Evolutionary conservation across 768 basidiomycete species (phyloP).

Genomic region (Suillus placidus): DNA sequence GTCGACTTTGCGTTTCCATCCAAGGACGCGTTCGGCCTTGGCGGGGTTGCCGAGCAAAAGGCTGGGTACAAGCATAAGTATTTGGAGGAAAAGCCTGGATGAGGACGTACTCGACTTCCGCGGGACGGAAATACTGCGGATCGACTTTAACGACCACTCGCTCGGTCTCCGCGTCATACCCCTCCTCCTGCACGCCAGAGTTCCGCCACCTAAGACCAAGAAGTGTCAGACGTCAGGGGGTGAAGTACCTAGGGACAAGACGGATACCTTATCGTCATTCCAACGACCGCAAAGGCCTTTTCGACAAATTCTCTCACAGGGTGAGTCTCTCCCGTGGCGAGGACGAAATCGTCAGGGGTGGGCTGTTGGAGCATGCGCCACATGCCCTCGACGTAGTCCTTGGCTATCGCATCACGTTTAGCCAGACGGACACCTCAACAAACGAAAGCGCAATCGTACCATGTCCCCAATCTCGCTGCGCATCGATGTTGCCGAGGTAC

Average conservation of each 20-base stretch:
- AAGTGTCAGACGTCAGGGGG: not conserved
- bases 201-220: constrained; percentile 66
- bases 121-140: constrained; percentile 88
- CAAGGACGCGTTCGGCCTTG: constrained; percentile 86
- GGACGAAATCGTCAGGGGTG: constrained; percentile 83
- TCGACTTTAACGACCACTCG: constrained; percentile 84
- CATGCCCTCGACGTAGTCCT: constrained; percentile 96
- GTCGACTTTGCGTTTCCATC: constrained; percentile 86
- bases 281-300: constrained; percentile 77
- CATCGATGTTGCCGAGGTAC: constrained; percentile 93
- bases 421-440: not conserved
- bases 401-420: constrained; percentile 45
- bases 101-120: constrained; percentile 84
- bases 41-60: constrained; percentile 85
- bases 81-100: constrained; percentile 2
- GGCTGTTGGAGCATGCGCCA: constrained; percentile 95
- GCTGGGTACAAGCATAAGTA: constrained; percentile 38
- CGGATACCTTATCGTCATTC: constrained; percentile 64
- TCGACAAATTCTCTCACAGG: constrained; percentile 92
- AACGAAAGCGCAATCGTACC: constrained; percentile 48
- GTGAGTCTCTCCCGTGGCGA: constrained; percentile 96
- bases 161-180: constrained; percentile 67
- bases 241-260: not conserved
- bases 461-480: constrained; percentile 97
- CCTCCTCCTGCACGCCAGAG: constrained; percentile 73